Percentiles rank a stretch among this genome's conserved stretches.
phyloP scores from a whole-genome alignment of 2,329 filamentous ascomycete genomes.

The Alternaria sp. region DNA sequence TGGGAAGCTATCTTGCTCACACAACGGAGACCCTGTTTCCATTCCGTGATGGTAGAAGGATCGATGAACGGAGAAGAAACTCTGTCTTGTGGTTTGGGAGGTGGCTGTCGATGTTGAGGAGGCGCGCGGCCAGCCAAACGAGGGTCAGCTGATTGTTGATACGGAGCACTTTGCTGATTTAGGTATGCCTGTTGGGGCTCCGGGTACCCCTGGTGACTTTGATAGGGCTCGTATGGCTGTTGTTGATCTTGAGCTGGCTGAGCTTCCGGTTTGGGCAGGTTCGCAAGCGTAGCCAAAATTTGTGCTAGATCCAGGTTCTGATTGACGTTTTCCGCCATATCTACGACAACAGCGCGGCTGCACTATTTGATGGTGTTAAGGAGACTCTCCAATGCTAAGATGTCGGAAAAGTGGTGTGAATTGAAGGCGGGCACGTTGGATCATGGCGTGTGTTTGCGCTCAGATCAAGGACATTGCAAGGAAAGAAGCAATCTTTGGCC shows the following conservation, averaged over 20 bases:
- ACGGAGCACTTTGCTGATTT: slow-evolving; percentile 1
- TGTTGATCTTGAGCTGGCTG: slow-evolving; percentile 18
- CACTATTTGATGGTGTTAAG: not conserved
- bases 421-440: not conserved
- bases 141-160: slow-evolving; percentile 28
- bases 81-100: slow-evolving; percentile 22
- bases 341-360: not conserved
- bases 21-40: slow-evolving; percentile 55
- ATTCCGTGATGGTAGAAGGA: slow-evolving; percentile 56
- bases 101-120: slow-evolving; percentile 20
- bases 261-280: slow-evolving; percentile 28
- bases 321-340: slow-evolving; percentile 40
- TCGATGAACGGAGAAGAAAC: slow-evolving; percentile 46
- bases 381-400: not conserved
- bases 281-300: slow-evolving; percentile 45
- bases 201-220: slow-evolving; percentile 10
- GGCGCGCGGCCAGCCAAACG: slow-evolving; percentile 24
- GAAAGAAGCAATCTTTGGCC: slow-evolving; percentile 2
- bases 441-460: slow-evolving; percentile 20
- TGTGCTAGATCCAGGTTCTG: slow-evolving; percentile 41
- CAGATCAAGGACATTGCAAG: slow-evolving; percentile 9
- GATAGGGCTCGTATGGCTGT: slow-evolving; percentile 8
- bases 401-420: not conserved
- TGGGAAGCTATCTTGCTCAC: slow-evolving; percentile 55
- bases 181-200: slow-evolving; percentile 1